These are phyloP conservation scores for Aspergillus sclerotialis DNA, from an alignment of 2,329 filamentous ascomycete species.

Conservation along the genomic window DNA sequence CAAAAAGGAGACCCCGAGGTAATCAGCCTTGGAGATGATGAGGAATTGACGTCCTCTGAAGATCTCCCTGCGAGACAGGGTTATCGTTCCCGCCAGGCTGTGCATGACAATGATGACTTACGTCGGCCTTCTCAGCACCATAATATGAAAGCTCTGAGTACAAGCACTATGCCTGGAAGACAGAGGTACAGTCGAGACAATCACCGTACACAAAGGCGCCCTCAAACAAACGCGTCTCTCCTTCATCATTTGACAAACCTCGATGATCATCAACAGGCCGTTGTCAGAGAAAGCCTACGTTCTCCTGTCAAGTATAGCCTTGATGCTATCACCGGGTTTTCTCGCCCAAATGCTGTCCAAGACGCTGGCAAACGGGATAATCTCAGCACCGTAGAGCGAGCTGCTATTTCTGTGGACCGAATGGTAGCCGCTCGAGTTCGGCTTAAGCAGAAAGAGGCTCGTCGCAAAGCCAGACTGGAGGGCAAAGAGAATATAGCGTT, in stretches of 20 bases:
- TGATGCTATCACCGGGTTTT: conserved; percentile 19
- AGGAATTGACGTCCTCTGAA: conserved; percentile 17
- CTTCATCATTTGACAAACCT: conserved; percentile 11
- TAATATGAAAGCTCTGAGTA: neutral
- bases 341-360: conserved; percentile 12
- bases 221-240: conserved; percentile 19
- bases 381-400: conserved; percentile 14
- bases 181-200: conserved; percentile 13
- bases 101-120: conserved; percentile 4
- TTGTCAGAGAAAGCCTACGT: conserved; percentile 4
- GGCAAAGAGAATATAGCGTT: conserved; percentile 26
- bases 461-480: conserved; percentile 16
- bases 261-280: conserved; percentile 16
- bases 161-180: conserved; percentile 6
- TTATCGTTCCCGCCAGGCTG: conserved; percentile 6
- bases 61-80: conserved; percentile 14
- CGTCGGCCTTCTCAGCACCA: neutral
- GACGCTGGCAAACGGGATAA: conserved; percentile 15
- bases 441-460: conserved; percentile 23
- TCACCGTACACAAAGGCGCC: conserved; percentile 16
- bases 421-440: conserved; percentile 28
- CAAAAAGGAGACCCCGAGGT: conserved; percentile 15
- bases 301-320: conserved; percentile 21
- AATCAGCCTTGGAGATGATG: conserved; percentile 19
- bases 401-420: conserved; percentile 25